A percentile compares a stretch with the other conserved stretches of the same genome.
phyloP scores from a whole-genome alignment of 768 basidiomycete species.

The Mycena vitilis region DNA sequence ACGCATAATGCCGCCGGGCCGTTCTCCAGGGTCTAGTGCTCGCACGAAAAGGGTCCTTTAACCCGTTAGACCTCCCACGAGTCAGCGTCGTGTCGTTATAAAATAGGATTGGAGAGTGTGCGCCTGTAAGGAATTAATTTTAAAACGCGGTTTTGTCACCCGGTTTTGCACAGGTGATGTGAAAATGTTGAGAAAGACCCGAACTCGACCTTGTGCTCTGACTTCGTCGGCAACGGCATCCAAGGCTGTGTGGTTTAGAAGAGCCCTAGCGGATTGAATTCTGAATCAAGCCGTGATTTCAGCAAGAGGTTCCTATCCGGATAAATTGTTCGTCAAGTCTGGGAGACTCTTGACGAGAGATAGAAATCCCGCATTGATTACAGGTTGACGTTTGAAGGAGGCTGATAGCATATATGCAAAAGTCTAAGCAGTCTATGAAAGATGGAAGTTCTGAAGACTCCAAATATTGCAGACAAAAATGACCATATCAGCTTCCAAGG shows the following conservation, averaged over 20 bases:
- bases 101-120: background rate
- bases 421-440: too few relatives aligned
- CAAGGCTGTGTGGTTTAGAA: conserved; percentile 24
- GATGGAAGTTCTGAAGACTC: too few relatives aligned
- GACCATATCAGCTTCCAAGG: background rate
- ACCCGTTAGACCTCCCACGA: background rate
- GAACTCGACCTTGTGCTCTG: background rate
- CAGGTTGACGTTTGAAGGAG: too few relatives aligned
- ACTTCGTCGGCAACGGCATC: conserved; percentile 6
- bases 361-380: background rate
- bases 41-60: conserved; percentile 1
- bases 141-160: background rate
- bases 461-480: too few relatives aligned
- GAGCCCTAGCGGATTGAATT: background rate
- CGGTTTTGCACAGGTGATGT: conserved; percentile 1
- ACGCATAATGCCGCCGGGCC: background rate
- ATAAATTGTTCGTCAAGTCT: background rate
- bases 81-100: background rate
- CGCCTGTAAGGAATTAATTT: conserved; percentile 11
- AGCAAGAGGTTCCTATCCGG: conserved; percentile 1
- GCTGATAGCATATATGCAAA: too few relatives aligned
- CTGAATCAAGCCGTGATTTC: background rate
- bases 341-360: background rate
- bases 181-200: background rate
- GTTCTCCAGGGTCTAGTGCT: background rate